Percentiles rank a stretch among this genome's conserved stretches.
These are phyloP conservation scores for Nyctanthes arbortristis DNA, from an alignment of 257 asterid genomes.

Conservation along the genomic window DNA sequence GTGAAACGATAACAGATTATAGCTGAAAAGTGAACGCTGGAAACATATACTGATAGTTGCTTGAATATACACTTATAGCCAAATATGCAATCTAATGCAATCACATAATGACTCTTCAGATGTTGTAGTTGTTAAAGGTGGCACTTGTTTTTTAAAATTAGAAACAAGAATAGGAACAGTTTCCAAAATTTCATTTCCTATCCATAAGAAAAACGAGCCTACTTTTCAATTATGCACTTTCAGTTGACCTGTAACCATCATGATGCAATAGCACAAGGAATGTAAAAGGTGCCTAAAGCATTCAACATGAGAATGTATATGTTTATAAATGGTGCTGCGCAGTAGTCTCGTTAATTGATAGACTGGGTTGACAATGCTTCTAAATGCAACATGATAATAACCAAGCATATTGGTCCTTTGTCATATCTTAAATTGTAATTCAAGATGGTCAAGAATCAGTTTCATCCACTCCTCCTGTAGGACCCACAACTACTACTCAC, in stretches of 20 bases:
- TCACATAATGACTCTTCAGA: neutral
- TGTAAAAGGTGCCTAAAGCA: neutral
- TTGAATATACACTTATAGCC: neutral
- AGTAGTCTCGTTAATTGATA: neutral
- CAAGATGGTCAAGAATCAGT: too few species aligned
- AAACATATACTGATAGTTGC: neutral
- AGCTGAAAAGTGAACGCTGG: neutral
- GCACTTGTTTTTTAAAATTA: neutral
- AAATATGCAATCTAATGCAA: neutral
- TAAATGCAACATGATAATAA: too few species aligned
- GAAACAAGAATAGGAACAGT: neutral
- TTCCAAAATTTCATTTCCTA: neutral
- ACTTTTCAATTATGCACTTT: neutral
- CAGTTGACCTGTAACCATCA: neutral
- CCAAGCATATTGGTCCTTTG: too few species aligned
- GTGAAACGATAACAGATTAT: neutral
- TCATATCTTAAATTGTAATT: too few species aligned
- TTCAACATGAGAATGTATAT: neutral
- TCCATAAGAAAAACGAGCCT: neutral
- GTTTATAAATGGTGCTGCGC: neutral
- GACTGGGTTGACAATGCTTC: neutral
- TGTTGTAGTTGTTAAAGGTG: neutral
- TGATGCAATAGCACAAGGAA: neutral
- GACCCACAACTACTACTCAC: too few species aligned
- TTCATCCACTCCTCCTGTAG: too few species aligned